Percentiles rank a stretch among this genome's conserved stretches.
phyloP scores from a whole-genome alignment of 106 monocot species.

The Dendrobium huoshanense region DNA sequence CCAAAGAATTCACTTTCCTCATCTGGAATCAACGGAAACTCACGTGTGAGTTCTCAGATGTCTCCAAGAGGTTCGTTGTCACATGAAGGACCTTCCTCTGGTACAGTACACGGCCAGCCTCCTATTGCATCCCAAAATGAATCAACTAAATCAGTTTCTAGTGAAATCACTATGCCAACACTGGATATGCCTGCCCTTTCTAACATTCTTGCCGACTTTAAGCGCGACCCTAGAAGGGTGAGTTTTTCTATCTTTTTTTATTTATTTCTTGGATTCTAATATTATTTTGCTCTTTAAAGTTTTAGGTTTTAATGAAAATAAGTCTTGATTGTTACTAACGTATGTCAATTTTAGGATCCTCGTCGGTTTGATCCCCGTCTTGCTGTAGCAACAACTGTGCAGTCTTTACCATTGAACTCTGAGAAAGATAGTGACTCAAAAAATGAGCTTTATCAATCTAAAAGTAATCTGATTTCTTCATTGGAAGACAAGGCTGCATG shows the following conservation, averaged over 20 bases:
- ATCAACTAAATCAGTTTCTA: constrained; percentile 15
- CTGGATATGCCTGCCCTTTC: constrained; percentile 22
- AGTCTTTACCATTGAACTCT: constrained; percentile 17
- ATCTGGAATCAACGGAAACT: constrained; percentile 17
- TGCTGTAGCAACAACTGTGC: constrained; percentile 13
- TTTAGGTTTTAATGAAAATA: not conserved
- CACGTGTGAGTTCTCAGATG: constrained; percentile 15
- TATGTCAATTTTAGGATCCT: constrained; percentile 64
- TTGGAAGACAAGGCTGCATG: constrained; percentile 23
- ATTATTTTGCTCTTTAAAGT: not conserved
- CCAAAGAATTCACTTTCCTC: constrained; percentile 13
- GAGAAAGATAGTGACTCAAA: constrained; percentile 30
- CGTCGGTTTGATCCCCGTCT: constrained; percentile 93
- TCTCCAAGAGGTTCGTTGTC: constrained; percentile 19
- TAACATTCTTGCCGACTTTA: constrained; percentile 37
- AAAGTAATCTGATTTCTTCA: constrained; percentile 18
- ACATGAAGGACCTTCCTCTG: constrained; percentile 7
- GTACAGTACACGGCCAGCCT: constrained; percentile 9
- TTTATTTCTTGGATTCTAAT: not conserved
- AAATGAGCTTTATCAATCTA: constrained; percentile 14
- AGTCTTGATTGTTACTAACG: constrained; percentile 16
- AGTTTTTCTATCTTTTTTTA: constrained; percentile 6
- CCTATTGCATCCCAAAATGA: constrained; percentile 23
- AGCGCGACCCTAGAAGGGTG: constrained; percentile 94
- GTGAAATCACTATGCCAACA: constrained; percentile 16